Percentiles rank a stretch among this genome's conserved stretches.
Evolutionary conservation across 2,329 filamentous ascomycete species (phyloP).

Genomic region (Fusarium protoensiforme): DNA sequence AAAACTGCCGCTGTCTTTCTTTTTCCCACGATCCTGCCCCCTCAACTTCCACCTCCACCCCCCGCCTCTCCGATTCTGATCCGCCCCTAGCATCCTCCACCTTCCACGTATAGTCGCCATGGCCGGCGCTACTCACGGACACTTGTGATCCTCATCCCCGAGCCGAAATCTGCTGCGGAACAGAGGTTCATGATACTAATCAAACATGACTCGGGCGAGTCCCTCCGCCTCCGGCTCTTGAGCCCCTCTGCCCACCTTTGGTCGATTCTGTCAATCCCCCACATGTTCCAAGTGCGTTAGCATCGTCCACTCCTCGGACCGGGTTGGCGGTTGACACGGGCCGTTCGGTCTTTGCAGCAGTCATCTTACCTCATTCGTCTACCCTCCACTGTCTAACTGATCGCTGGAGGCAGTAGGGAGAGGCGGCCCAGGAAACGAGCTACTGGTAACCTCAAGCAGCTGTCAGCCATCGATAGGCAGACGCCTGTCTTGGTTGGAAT

Average conservation of each 20-base stretch:
- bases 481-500: not conserved
- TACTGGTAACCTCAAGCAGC: not conserved
- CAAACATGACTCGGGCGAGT: conserved; percentile 30
- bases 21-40: not conserved
- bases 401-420: not conserved
- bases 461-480: not conserved
- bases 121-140: not conserved
- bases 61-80: not conserved
- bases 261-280: conserved; percentile 6
- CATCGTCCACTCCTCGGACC: not conserved
- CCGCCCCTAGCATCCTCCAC: not conserved
- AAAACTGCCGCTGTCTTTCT: not conserved
- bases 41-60: not conserved
- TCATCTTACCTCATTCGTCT: not conserved
- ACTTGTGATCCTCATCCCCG: not conserved
- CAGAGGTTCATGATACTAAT: conserved; percentile 11
- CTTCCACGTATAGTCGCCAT: conserved; percentile 4
- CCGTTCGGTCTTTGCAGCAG: conserved; percentile 7
- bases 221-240: not conserved
- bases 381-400: not conserved
- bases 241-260: not conserved
- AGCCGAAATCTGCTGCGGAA: not conserved
- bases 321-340: conserved; percentile 13
- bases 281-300: not conserved
- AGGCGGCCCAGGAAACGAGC: not conserved